Evolutionary conservation across 306 rosid species (phyloP).

Genomic region (Malus sieversii): DNA sequence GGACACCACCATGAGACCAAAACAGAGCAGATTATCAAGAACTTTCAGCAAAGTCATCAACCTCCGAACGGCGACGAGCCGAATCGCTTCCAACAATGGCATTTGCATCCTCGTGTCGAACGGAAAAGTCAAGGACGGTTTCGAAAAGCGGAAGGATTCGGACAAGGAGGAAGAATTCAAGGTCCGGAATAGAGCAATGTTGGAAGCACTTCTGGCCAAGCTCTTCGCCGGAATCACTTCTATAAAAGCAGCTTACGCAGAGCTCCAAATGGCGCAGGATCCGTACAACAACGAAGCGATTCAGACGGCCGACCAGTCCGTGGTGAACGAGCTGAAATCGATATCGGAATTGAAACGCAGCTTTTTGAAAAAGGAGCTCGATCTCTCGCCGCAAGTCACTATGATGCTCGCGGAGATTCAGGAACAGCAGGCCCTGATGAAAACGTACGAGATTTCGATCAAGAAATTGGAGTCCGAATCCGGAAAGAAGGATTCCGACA

Average conservation of each 20-base stretch:
- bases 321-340: conserved; percentile 64
- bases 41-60: conserved; percentile 66
- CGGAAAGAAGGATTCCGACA: conserved; percentile 20
- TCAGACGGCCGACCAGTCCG: conserved; percentile 75
- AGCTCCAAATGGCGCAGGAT: conserved; percentile 90
- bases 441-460: conserved; percentile 70
- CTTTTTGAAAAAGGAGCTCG: conserved; percentile 61
- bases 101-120: conserved; percentile 59
- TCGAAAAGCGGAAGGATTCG: conserved; percentile 16
- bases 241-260: conserved; percentile 88
- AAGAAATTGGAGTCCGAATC: conserved; percentile 57
- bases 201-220: conserved; percentile 82
- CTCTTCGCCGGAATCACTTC: conserved; percentile 85
- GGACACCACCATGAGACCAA: conserved; percentile 64
- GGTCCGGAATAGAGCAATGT: conserved; percentile 48
- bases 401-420: conserved; percentile 93
- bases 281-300: conserved; percentile 74
- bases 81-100: conserved; percentile 65
- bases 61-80: conserved; percentile 44
- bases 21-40: conserved; percentile 46
- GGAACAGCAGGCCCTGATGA: conserved; percentile 82
- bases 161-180: conserved; percentile 23
- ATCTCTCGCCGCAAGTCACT: conserved; percentile 84
- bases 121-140: conserved; percentile 39
- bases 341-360: conserved; percentile 70